Base-by-base conservation (phyloP, 768 basidiomycete species). In the Cystofilobasidium bisporidii region DNA sequence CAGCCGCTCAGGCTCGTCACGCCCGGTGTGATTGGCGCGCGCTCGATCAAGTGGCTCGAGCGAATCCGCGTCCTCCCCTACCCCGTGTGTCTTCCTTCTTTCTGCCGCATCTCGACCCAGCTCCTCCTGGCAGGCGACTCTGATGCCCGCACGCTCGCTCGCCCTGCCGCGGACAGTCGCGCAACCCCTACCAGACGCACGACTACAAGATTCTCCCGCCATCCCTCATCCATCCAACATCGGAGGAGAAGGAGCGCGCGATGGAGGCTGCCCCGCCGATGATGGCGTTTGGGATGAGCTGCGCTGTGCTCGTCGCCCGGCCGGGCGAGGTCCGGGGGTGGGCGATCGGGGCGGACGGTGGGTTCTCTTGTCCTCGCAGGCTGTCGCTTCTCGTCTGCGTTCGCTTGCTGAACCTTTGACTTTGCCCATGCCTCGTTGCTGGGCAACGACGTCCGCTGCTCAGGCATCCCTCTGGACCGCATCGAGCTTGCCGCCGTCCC, bases 31-130 rank as follows among this genome's bases (percentile, higher is more conserved):
- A 84, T 83, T 53, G 82, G 83, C 30, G 83, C 83, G 10, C 76
- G 83, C 41, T 81, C 81, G 64, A 76, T 78, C 73, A 84, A 84
- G 71, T 83, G 83, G 83, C 75, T 83, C 24, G 81, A 81, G 71
- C 76, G 74, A 61, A 82, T 83, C 73, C 82, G 83, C 70, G 82
- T 81, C 4, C 76, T 83, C 8, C 47, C 47, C n/a, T 48, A 6
- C 17, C 15, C 47, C n/a, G 45, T 47, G 45, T 5, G 45, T 47
- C n/a, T n/a, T n/a, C n/a, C n/a, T n/a, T n/a, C n/a, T n/a, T n/a
- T n/a, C n/a, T n/a, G n/a, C n/a, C n/a, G n/a, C n/a, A n/a, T n/a
- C n/a, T n/a, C n/a, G n/a, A n/a, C n/a, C n/a, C n/a, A n/a, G n/a
- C n/a, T n/a, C n/a, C 45, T 41, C 40, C 17, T 41, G 40, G 40